phyloP scores from a whole-genome alignment of 2,329 filamentous ascomycete genomes.

The Stachybotrys echinatus region DNA sequence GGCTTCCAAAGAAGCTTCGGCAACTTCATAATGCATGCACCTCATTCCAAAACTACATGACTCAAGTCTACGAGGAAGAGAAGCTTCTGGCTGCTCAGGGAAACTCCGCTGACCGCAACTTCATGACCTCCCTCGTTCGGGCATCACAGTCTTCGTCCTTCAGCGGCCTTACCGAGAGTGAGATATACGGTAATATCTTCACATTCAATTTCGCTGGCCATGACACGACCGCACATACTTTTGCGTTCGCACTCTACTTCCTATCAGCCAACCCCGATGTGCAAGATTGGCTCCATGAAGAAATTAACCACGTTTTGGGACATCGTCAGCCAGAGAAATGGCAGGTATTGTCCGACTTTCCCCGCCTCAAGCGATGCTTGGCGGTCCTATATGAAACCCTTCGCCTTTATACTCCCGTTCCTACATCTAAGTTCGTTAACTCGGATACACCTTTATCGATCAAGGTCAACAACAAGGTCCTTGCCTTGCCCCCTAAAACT shows the following conservation, averaged over 20 bases:
- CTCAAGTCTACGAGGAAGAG: conserved; percentile 10
- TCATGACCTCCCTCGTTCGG: conserved; percentile 14
- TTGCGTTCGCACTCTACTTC: conserved; percentile 35
- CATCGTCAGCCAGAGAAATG: conserved; percentile 14
- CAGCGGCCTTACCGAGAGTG: conserved; percentile 26
- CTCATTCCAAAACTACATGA: conserved; percentile 14
- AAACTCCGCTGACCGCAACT: conserved; percentile 6
- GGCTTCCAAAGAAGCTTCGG: conserved; percentile 10
- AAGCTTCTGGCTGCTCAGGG: conserved; percentile 9
- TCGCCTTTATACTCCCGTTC: conserved; percentile 31
- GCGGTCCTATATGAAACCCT: conserved; percentile 36
- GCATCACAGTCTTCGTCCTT: conserved; percentile 9
- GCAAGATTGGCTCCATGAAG: conserved; percentile 39
- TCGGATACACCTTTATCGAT: conserved; percentile 3
- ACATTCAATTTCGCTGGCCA: conserved; percentile 45
- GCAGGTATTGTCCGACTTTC: conserved; percentile 30
- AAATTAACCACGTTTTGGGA: conserved; percentile 17
- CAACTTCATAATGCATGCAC: conserved; percentile 10
- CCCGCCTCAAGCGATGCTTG: conserved; percentile 33
- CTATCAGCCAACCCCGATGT: conserved; percentile 37
- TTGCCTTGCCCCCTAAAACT: conserved; percentile 4
- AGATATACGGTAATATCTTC: conserved; percentile 45
- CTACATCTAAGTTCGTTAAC: conserved; percentile 16
- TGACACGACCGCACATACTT: conserved; percentile 41
- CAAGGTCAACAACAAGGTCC: not conserved